These are phyloP conservation scores for Lizonia empirigonia DNA, from an alignment of 2,329 filamentous ascomycete genomes.

Conservation along the genomic window DNA sequence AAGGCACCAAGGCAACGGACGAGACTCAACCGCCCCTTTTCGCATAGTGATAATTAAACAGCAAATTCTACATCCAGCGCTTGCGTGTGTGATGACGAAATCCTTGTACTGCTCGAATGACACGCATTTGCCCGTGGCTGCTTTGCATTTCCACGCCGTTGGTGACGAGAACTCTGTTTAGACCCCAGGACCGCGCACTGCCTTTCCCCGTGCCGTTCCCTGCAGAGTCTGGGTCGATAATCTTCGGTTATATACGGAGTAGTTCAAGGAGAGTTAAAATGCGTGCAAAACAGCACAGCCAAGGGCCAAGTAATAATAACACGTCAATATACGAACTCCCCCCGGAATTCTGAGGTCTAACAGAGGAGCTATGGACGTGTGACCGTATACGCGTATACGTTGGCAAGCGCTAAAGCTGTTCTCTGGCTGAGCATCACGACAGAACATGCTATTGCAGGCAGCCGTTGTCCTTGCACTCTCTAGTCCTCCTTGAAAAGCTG, in stretches of 20 bases:
- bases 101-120: neutral
- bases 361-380: no score
- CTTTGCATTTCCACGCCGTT: conserved; percentile 6
- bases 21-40: conserved; percentile 7
- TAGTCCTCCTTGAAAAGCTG: no score
- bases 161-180: conserved; percentile 3
- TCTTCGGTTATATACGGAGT: neutral
- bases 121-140: conserved; percentile 2
- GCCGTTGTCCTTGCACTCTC: no score
- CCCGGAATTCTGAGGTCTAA: neutral
- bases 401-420: no score
- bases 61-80: neutral
- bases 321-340: neutral
- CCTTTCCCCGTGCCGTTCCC: neutral
- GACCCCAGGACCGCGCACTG: neutral
- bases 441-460: no score
- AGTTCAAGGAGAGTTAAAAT: neutral
- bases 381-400: no score
- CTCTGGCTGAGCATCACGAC: no score
- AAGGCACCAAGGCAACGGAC: conserved; percentile 3
- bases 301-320: neutral
- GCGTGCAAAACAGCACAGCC: neutral
- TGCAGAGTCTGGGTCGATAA: neutral
- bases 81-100: neutral
- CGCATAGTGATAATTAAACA: conserved; percentile 2